phyloP scores from a whole-genome alignment of 257 asterid species.

The Leptodermis oblonga region DNA sequence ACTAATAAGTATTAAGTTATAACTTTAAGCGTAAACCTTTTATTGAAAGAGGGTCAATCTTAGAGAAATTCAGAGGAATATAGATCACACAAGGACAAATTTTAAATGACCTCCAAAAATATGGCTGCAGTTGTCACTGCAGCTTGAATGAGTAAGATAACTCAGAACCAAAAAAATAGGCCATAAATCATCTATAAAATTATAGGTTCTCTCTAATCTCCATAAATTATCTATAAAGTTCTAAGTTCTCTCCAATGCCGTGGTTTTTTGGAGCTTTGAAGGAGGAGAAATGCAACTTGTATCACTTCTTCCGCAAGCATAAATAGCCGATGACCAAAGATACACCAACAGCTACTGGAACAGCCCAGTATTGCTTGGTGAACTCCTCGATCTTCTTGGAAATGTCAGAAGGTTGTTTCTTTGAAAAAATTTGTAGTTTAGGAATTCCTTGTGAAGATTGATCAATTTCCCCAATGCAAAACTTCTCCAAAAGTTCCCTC shows the following conservation, averaged over 20 bases:
- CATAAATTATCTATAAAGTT: background rate
- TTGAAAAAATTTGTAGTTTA: slow-evolving; percentile 42
- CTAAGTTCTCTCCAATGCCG: background rate
- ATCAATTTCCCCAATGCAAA: slow-evolving; percentile 85
- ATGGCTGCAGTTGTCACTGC: background rate
- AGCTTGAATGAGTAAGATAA: background rate
- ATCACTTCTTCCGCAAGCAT: slow-evolving; percentile 54
- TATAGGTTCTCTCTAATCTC: background rate
- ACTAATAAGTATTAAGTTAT: no score
- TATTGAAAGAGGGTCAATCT: no score
- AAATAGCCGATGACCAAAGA: slow-evolving; percentile 50
- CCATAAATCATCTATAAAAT: background rate
- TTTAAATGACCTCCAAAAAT: background rate
- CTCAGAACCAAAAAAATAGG: background rate
- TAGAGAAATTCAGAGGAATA: no score
- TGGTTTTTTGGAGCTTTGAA: slow-evolving; percentile 7
- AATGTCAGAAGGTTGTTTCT: slow-evolving; percentile 31
- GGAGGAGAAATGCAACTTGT: background rate
- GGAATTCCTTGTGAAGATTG: slow-evolving; percentile 47
- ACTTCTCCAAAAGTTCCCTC: slow-evolving; percentile 68
- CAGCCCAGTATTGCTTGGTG: slow-evolving; percentile 63
- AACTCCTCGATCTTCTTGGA: slow-evolving; percentile 37
- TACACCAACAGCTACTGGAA: slow-evolving; percentile 56
- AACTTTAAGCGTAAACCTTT: no score
- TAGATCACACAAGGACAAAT: no score